Conservation (phyloP, 169 alveolate species). For the Plasmodium adleri region DNA sequence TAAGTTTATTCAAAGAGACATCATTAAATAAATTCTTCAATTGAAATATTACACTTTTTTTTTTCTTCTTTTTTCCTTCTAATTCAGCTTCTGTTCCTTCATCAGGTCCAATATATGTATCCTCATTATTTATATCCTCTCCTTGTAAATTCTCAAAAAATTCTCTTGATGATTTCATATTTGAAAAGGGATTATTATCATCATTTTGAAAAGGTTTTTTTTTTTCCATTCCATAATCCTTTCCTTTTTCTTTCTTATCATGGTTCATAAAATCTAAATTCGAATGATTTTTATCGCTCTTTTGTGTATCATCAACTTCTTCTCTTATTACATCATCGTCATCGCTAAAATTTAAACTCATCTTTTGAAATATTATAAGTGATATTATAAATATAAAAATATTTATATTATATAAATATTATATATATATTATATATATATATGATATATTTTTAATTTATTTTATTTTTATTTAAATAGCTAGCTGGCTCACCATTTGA, state of each 20-base stretch:
- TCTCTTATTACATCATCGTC: slow-evolving; percentile 62
- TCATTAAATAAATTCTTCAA: slow-evolving; percentile 69
- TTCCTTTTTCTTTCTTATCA: not conserved
- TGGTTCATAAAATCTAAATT: not conserved
- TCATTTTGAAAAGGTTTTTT: not conserved
- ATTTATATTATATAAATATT: too few species aligned
- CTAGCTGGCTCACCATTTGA: too few species aligned
- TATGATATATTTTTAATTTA: too few species aligned
- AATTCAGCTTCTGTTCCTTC: slow-evolving; percentile 10
- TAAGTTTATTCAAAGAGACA: slow-evolving; percentile 40
- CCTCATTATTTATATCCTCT: slow-evolving; percentile 13
- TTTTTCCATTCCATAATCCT: not conserved
- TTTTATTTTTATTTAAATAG: too few species aligned
- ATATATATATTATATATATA: too few species aligned
- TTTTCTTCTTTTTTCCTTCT: slow-evolving; percentile 45
- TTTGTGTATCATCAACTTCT: slow-evolving; percentile 5
- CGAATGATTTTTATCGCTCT: slow-evolving; percentile 14
- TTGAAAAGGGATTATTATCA: not conserved
- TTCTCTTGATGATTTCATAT: not conserved
- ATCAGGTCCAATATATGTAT: slow-evolving; percentile 7
- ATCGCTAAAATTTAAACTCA: slow-evolving; percentile 74
- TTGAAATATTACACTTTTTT: slow-evolving; percentile 59
- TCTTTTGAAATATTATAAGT: not conserved
- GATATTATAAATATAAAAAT: too few species aligned
- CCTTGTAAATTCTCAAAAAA: not conserved